phyloP scores from a whole-genome alignment of 1,284 basidiomycete genomes.

The Ceratobasidium sp. region DNA sequence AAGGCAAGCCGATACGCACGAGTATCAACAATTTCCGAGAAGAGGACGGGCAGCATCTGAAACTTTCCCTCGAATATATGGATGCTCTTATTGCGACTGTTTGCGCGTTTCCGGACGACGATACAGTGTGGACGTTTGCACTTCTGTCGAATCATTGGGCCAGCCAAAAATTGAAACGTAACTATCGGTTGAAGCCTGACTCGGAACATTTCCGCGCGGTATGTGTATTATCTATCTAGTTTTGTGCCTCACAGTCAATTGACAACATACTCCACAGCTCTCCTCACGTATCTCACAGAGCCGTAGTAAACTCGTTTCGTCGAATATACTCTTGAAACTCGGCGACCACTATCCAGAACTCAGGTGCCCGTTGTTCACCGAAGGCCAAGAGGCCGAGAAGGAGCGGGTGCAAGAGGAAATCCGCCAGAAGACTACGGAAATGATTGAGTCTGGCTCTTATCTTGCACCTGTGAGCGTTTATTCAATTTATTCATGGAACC shows the following conservation, averaged over 20 bases:
- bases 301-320: not conserved
- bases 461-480: not conserved
- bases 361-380: too few species aligned
- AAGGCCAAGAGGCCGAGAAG: too few species aligned
- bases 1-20: not conserved
- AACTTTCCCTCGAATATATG: not conserved
- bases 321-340: not conserved
- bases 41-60: not conserved
- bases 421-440: not conserved
- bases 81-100: not conserved
- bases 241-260: not conserved
- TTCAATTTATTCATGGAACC: not conserved
- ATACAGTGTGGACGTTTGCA: not conserved
- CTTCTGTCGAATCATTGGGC: constrained; percentile 1
- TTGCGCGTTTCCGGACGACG: constrained; percentile 1
- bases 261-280: not conserved
- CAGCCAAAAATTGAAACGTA: not conserved
- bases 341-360: not conserved
- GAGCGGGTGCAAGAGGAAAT: not conserved
- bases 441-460: not conserved
- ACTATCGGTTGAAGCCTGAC: not conserved
- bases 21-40: constrained; percentile 6
- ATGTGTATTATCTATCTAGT: not conserved
- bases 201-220: not conserved
- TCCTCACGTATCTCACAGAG: constrained; percentile 2